Evolutionary conservation across 225 moss, liverwort and hornwort genomes (phyloP), one percentile per base, ranked within the genome.

Genomic region (Rhytidiadelphus loreus): DNA sequence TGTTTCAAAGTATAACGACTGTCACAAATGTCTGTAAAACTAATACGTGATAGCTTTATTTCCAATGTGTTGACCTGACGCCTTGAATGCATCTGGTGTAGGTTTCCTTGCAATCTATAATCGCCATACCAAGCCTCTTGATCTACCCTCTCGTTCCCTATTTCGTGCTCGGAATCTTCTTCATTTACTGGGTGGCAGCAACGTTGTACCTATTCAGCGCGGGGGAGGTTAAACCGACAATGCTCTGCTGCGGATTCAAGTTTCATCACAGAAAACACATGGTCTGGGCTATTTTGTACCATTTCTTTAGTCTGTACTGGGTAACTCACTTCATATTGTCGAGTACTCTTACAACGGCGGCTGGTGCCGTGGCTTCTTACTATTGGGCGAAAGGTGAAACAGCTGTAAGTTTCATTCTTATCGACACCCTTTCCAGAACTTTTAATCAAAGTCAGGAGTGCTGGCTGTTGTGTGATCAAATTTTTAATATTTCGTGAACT

Each of bases 131-230:
- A 7, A 95, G 95, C 19, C 97, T 98, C 28, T 55, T 97, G 16
- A 91, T 98, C 77, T 98, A 95, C 77, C 98, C 98, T 28, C 89
- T 98, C 4, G 73, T 95, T 22, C 98, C 98, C 13, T 95, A 93
- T 33, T 43, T 95, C 41, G 77, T 95, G 35, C 50, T 95, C 19
- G 91, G 78, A 9, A 84, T 96, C 24, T 96, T 96, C 77, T 84
- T 93, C 12, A 94, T 97, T 43, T 91, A 91, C 52, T 98, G 98
- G 98, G 90, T 96, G 33, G 89, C 90, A 4, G 97, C 94, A 6
- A 84, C 95, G 17, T 88, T 96, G 82, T 97, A 93, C 70, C 92
- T 97, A 35, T 95, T 95, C 79, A 97, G 97, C 77, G 96, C 98
- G 1, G 98, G 97, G 9, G 92, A 95, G 70, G 91, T 98, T 1